Evolutionary conservation across 2,329 filamentous ascomycete genomes (phyloP).

Genomic region (Grosmannia serpens): DNA sequence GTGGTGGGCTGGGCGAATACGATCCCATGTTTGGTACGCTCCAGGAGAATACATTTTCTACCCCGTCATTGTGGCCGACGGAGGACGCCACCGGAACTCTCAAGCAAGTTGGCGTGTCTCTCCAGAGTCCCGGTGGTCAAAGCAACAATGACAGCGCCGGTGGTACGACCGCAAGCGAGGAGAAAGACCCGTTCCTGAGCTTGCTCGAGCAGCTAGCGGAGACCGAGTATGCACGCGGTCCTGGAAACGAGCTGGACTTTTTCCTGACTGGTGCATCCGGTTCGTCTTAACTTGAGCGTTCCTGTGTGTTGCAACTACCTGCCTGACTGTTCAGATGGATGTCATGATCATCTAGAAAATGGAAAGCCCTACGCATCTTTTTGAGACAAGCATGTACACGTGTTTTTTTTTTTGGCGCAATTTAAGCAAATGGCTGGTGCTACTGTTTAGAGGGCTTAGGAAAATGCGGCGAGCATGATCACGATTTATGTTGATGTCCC

Average conservation of each 20-base stretch:
- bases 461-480: too few relatives aligned
- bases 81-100: conserved; percentile 19
- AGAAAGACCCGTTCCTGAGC: conserved; percentile 73
- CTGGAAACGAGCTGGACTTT: conserved; percentile 67
- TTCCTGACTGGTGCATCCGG: conserved; percentile 37
- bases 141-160: conserved; percentile 37
- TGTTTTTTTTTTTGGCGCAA: too few relatives aligned
- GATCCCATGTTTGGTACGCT: conserved; percentile 50
- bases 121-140: conserved; percentile 33
- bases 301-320: background rate
- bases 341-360: too few relatives aligned
- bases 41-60: conserved; percentile 41
- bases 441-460: too few relatives aligned
- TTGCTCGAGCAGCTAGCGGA: conserved; percentile 73
- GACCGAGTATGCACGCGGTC: conserved; percentile 59
- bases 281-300: background rate
- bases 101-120: conserved; percentile 11
- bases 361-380: too few relatives aligned
- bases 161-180: conserved; percentile 39
- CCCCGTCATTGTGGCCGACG: conserved; percentile 37
- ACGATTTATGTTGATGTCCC: too few relatives aligned
- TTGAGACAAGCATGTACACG: too few relatives aligned
- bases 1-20: conserved; percentile 24
- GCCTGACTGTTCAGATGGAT: too few relatives aligned
- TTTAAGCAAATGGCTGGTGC: too few relatives aligned